Conservation (phyloP, 805 yeast species). For the Hanseniaspora vineae region DNA sequence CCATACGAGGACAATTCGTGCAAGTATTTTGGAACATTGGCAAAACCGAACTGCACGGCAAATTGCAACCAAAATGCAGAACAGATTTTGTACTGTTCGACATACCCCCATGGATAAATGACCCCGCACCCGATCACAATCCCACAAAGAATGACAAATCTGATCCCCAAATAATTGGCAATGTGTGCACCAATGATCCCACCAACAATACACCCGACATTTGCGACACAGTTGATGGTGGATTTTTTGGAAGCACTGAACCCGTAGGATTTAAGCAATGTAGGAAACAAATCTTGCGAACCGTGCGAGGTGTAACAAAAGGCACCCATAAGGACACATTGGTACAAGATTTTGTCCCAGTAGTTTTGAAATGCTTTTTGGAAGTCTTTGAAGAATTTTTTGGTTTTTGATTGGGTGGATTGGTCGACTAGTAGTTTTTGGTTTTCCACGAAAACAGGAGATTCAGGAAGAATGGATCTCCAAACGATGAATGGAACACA, state of each 20-base stretch:
- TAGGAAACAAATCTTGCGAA: slow-evolving; percentile 62
- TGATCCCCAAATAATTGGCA: slow-evolving; percentile 53
- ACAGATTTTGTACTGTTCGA: slow-evolving; percentile 33
- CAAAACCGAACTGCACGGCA: slow-evolving; percentile 61
- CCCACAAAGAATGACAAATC: slow-evolving; percentile 46
- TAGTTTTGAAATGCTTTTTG: slow-evolving; percentile 28
- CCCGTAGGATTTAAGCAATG: slow-evolving; percentile 36
- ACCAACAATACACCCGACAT: slow-evolving; percentile 56
- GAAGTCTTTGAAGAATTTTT: slow-evolving; percentile 23
- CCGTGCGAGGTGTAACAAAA: slow-evolving; percentile 66
- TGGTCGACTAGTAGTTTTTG: slow-evolving; percentile 16
- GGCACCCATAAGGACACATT: slow-evolving; percentile 50
- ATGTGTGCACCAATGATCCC: slow-evolving; percentile 48
- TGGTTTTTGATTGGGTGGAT: slow-evolving; percentile 16
- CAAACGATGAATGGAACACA: slow-evolving; percentile 29
- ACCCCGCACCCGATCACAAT: slow-evolving; percentile 46
- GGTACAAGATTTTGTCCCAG: slow-evolving; percentile 47
- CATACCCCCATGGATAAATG: slow-evolving; percentile 51
- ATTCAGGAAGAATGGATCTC: slow-evolving; percentile 36
- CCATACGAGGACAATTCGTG: slow-evolving; percentile 49
- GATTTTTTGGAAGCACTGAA: slow-evolving; percentile 36
- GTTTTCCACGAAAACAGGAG: slow-evolving; percentile 34
- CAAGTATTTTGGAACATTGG: slow-evolving; percentile 49
- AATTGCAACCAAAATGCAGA: slow-evolving; percentile 51
- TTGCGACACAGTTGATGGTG: slow-evolving; percentile 49